Base-by-base conservation (phyloP, 1,284 basidiomycete genomes). In the Fomitopsis betulina region DNA sequence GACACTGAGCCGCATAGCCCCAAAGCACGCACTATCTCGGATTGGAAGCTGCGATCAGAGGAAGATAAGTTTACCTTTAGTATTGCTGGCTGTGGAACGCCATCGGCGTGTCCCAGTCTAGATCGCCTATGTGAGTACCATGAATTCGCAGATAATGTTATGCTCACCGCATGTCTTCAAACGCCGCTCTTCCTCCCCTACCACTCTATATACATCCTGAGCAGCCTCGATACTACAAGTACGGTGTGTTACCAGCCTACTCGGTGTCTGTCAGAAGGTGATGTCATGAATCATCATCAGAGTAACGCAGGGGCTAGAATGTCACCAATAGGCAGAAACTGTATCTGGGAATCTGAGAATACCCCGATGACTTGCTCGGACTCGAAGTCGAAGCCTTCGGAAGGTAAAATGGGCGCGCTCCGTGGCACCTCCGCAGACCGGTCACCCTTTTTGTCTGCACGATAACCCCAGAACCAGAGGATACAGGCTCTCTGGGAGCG, bases 401-500 rank as follows among this genome's bases (percentile, higher is more conserved):
- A 47, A 47, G 45, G 25, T 27, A 30, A 47, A 47, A 47, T 47
- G 45, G 25, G 45, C 45, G 25, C 45, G 45, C 25, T 47, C 45
- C 45, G 45, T 30, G 45, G 45, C 45, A 47, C 30, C 23, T 47
- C 42, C 42, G 42, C 45, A 30, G 17, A 30, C 45, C 25, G 45
- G 15, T 17, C 25, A 27, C 45, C 23, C 45, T 13, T n/a, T 47
- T 30, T 8, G 45, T 47, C 19, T 30, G 25, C 25, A 47, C 45
- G 23, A 30, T 47, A 27, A 30, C 25, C 23, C 32, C 49, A 32
- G 49, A 37, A 33, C 33, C 25, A 21, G 30, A 37, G 21, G n/a
- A 21, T 17, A 13, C 32, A 51, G 19, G 33, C 32, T 39, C 33
- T 45, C 57, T 55, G 47, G 43, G 40, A 13, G 54, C 65, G 65